Evolutionary conservation across 2,329 filamentous ascomycete species (phyloP).

Genomic region (Arthrobotrys iridis): DNA sequence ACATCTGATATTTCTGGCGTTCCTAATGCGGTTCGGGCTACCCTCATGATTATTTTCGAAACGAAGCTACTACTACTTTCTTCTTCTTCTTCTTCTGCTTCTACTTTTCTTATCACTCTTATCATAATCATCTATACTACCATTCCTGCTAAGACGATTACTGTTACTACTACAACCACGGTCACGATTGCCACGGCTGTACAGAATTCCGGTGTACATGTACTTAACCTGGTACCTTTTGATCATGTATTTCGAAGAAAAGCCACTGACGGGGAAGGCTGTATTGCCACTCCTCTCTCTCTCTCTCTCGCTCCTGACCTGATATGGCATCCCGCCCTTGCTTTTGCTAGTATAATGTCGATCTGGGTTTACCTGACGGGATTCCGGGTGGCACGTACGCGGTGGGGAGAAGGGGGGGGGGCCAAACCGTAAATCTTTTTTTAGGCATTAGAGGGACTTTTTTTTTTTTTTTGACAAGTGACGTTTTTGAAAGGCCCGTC

Average conservation of each 20-base stretch:
- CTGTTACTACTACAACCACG: too few relatives aligned
- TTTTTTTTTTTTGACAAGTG: background rate
- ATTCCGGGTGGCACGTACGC: background rate
- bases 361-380: too few relatives aligned
- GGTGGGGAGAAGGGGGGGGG: too few relatives aligned
- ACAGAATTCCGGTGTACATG: constrained; percentile 15
- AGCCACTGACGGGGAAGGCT: too few relatives aligned
- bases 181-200: too few relatives aligned
- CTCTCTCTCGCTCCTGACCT: background rate
- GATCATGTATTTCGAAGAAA: background rate
- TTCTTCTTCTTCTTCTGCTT: constrained; percentile 1
- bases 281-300: background rate
- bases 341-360: too few relatives aligned
- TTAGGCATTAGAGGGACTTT: too few relatives aligned
- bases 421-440: constrained; percentile 22
- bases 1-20: constrained; percentile 33
- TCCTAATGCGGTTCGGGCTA: constrained; percentile 31
- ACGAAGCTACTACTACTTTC: constrained; percentile 15
- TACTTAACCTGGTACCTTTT: background rate
- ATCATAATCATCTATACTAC: background rate
- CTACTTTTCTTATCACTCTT: background rate
- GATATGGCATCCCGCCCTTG: background rate
- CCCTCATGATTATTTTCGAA: constrained; percentile 32
- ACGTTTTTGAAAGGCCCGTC: too few relatives aligned
- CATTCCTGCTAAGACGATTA: background rate